These are phyloP conservation scores for Teratosphaeria epicoccoides DNA, from an alignment of 2,329 filamentous ascomycete species.

Conservation along the genomic window DNA sequence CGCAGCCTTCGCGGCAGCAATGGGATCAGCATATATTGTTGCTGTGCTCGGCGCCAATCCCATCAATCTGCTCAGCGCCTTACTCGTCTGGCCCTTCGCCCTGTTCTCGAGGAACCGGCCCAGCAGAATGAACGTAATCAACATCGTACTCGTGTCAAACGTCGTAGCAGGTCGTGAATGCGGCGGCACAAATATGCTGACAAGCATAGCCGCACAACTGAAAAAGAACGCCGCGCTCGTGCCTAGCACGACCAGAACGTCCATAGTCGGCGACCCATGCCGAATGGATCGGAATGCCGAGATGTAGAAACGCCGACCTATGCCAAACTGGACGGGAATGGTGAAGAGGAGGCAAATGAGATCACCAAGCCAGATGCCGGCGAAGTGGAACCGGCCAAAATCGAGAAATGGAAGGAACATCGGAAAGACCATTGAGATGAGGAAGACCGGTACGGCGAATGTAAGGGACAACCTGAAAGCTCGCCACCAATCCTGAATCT, in stretches of 20 bases:
- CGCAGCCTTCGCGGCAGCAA: constrained; percentile 81
- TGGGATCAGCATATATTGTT: constrained; percentile 88
- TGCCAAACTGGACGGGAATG: constrained; percentile 89
- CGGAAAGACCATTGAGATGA: constrained; percentile 87
- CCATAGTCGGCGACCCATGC: constrained; percentile 91
- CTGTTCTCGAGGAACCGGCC: constrained; percentile 87
- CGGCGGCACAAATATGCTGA: constrained; percentile 64
- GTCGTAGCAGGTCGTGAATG: constrained; percentile 77
- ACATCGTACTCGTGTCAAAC: constrained; percentile 97
- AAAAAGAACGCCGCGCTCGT: constrained; percentile 96
- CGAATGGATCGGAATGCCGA: constrained; percentile 89
- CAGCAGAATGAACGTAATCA: constrained; percentile 89
- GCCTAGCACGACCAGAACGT: constrained; percentile 85
- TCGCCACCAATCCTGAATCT: constrained; percentile 84
- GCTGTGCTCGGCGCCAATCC: constrained; percentile 93
- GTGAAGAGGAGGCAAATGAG: constrained; percentile 74
- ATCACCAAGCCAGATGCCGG: constrained; percentile 80
- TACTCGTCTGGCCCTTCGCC: constrained; percentile 93
- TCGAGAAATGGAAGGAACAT: constrained; percentile 71
- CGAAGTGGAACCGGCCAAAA: constrained; percentile 57
- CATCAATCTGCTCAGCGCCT: constrained; percentile 87
- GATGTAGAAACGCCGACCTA: constrained; percentile 85
- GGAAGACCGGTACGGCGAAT: constrained; percentile 82
- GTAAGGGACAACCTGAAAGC: constrained; percentile 67
- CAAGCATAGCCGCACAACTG: constrained; percentile 74